phyloP scores from a whole-genome alignment of 352 stramenopile species.

The Pythium aristosporum region DNA sequence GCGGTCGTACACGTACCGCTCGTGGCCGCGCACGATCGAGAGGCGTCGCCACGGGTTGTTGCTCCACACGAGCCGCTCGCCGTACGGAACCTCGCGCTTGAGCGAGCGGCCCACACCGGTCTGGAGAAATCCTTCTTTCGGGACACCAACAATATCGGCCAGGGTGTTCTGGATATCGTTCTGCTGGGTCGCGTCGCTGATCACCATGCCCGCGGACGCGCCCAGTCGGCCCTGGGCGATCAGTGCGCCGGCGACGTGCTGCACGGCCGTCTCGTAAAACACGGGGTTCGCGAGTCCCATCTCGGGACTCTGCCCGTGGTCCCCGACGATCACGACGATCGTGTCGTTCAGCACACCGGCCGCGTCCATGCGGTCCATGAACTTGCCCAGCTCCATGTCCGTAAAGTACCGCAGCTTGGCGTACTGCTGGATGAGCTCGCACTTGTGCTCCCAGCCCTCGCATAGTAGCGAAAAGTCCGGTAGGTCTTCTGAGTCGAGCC shows the following conservation, averaged over 20 bases:
- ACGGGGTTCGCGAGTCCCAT: constrained; percentile 20
- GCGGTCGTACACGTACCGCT: constrained; percentile 45
- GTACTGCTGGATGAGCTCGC: constrained; percentile 38
- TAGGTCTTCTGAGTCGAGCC: constrained; percentile 33
- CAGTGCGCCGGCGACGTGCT: constrained; percentile 24
- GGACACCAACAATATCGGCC: constrained; percentile 27
- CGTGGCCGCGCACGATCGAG: constrained; percentile 36
- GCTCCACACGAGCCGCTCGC: constrained; percentile 41
- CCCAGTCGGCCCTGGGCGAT: constrained; percentile 25
- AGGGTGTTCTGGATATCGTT: constrained; percentile 30
- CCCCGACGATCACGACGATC: constrained; percentile 52
- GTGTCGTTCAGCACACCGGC: constrained; percentile 49
- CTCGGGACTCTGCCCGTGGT: constrained; percentile 49
- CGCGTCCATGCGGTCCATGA: constrained; percentile 47
- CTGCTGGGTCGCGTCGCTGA: constrained; percentile 22
- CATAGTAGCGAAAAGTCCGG: constrained; percentile 40
- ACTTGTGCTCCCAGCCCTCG: constrained; percentile 13
- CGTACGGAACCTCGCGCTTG: constrained; percentile 39
- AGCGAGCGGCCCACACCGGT: constrained; percentile 31
- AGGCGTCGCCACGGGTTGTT: constrained; percentile 57
- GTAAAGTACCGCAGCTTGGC: constrained; percentile 52
- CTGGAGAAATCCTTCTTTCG: constrained; percentile 20
- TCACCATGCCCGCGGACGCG: constrained; percentile 10
- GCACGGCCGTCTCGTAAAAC: constrained; percentile 30
- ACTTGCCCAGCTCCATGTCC: constrained; percentile 46